Evolutionary conservation across 164 flowering plant genomes (phyloP), one percentile per base, ranked within the genome.

Genomic region (Vitis amurensis): DNA sequence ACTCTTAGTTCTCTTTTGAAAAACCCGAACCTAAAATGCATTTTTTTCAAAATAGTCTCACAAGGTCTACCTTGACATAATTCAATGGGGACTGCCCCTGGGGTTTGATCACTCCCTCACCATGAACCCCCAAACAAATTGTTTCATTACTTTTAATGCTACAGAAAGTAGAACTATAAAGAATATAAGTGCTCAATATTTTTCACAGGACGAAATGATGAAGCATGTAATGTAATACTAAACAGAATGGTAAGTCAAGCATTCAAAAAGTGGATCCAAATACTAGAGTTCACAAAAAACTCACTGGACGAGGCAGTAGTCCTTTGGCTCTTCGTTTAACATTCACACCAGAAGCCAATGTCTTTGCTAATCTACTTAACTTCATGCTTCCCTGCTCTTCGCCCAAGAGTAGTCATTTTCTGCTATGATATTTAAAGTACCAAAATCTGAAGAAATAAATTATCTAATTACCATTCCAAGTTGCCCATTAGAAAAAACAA

Each of bases 301-400:
- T 73, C 68, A 95, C 99, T 47, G 99, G 72, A 70, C 98, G 96
- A 76, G 98, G 96, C 59, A 92, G 94, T 15, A 95, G 82, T 56
- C 99, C 99, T 82, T 87, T 92, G 61, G 92, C 80, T 77, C 81
- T 86, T 61, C 99, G 96, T 79, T 91, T 95, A 73, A 83, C 72
- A 87, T 95, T 95, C 23, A 95, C 98, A 68, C 73, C 88, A 66
- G 76, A 82, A 53, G 97, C 94, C 71, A 93, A 70, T 77, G 89
- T 76, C 74, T 84, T 95, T 51, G 98, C 97, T 64, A 95, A 71
- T 61, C 99, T 86, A 19, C 83, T 79, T 50, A 95, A 84, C 80
- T 87, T 95, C 90, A 91, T 82, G 31, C 88, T 72, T 11, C 99
- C 99, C 98, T 94, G 89, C 55, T 76, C 4, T 37, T 66, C 52